Evolutionary conservation across 2,329 filamentous ascomycete genomes (phyloP), one percentile per base, ranked within the genome.

Genomic region (Colletotrichum limetticola): DNA sequence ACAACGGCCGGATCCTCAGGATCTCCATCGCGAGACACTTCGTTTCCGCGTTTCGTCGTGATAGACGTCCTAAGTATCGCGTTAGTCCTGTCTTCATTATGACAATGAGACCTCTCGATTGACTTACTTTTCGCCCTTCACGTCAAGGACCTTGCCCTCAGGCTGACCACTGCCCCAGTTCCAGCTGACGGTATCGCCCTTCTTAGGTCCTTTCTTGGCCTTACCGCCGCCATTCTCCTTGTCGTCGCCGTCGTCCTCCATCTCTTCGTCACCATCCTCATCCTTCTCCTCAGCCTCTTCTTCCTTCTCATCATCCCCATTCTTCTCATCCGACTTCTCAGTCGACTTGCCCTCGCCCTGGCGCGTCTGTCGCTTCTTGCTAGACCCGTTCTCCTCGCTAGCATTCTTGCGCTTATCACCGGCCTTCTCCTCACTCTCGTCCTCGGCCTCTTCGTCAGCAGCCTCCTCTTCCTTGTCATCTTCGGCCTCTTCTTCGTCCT

Each of bases 101-200:
- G n/a, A 24, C 6, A 14, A 8, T 5, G 5, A 2, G 3, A 11
- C 26, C 9, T 16, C 14, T 12, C 12, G 4, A 8, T 4, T 19
- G 2, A 68, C 82, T 78, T 71, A 86, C 84, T 83, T 80, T 30
- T 84, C 82, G 0, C 76, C 78, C 71, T 85, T 85, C 56, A 86
- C 84, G 16, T 86, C 83, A 3, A 86, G 75, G 1, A 86, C 84
- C 16, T 84, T 85, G 2, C 85, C 85, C 71, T 85, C 71, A 1
- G 85, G 83, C 24, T 85, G 80, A 9, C 84, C 84, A 22, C 78
- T 78, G 14, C 84, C 84, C 85, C 85, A 86, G 30, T 85, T 85
- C 85, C 85, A 86, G 75, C 83, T 85, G 8, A 86, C 85, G 0
- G 80, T 86, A 8, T 86, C 83, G 2, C 84, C 85, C 57, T 80